Evolutionary conservation across 345 rosid species (phyloP).

Genomic region (Pistacia vera): DNA sequence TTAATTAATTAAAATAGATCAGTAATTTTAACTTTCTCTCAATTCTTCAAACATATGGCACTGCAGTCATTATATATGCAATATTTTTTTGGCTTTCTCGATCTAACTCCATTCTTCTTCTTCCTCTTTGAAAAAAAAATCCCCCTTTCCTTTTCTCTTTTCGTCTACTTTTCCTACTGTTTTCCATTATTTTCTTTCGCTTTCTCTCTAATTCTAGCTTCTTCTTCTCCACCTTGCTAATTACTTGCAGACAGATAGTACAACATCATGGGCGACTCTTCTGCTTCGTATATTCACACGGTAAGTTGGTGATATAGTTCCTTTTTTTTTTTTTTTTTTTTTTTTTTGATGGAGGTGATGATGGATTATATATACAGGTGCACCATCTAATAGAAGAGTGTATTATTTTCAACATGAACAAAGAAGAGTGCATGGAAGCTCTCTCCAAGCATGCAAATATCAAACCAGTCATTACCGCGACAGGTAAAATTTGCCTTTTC

Average conservation of each 20-base stretch:
- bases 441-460: conserved; percentile 86
- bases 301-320: conserved; percentile 24
- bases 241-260: neutral
- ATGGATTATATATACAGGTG: conserved; percentile 47
- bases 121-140: neutral
- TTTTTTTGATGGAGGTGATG: neutral
- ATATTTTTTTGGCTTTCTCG: conserved; percentile 19
- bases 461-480: conserved; percentile 81
- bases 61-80: conserved; percentile 4
- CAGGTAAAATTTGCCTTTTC: conserved; percentile 41
- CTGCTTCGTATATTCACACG: conserved; percentile 70
- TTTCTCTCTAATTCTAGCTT: neutral
- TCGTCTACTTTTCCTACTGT: neutral
- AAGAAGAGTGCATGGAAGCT: conserved; percentile 94
- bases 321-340: neutral
- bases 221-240: neutral
- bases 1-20: neutral
- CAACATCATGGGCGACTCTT: conserved; percentile 48
- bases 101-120: conserved; percentile 16
- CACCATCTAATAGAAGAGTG: conserved; percentile 94
- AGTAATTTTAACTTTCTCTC: neutral
- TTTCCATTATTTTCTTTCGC: neutral
- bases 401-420: conserved; percentile 79
- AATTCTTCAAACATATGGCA: neutral
- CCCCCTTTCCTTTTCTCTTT: neutral